Conservation (phyloP, 1,139 yeast species). For the Yamadazyma siamensis region DNA sequence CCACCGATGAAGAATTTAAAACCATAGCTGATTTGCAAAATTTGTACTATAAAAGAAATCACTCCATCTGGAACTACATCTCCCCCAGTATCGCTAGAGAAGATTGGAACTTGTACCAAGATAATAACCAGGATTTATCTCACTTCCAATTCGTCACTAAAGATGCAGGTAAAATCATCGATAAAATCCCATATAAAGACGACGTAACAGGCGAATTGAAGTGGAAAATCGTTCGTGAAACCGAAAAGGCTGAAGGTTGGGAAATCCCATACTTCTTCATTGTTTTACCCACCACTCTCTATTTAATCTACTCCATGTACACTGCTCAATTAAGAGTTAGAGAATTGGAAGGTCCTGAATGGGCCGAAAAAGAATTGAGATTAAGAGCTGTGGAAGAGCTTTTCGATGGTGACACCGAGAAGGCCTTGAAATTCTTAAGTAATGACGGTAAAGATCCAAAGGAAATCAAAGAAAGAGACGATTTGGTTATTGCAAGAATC, state of each 20-base stretch:
- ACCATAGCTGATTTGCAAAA: conserved; percentile 70
- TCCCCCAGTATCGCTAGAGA: conserved; percentile 52
- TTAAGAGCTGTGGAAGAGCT: conserved; percentile 70
- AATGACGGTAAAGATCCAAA: conserved; percentile 55
- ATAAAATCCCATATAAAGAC: conserved; percentile 81
- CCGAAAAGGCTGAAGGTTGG: conserved; percentile 82
- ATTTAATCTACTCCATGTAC: conserved; percentile 43
- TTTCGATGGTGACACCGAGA: conserved; percentile 60
- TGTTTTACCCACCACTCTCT: conserved; percentile 59
- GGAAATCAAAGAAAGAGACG: conserved; percentile 70
- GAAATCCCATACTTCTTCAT: conserved; percentile 71
- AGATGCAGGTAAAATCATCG: conserved; percentile 68
- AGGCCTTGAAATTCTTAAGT: conserved; percentile 53
- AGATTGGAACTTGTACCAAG: conserved; percentile 56
- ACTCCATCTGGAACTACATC: conserved; percentile 59
- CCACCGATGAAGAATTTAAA: conserved; percentile 69
- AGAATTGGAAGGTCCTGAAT: conserved; percentile 53
- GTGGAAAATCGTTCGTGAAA: conserved; percentile 77
- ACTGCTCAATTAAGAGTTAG: conserved; percentile 44
- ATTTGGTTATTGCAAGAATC: conserved; percentile 76
- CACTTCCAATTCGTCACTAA: conserved; percentile 59
- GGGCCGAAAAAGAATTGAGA: conserved; percentile 84
- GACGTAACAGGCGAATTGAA: conserved; percentile 73
- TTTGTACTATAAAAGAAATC: conserved; percentile 56
- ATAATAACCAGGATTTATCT: conserved; percentile 61